Evolutionary conservation across 495 filamentous ascomycete genomes (phyloP), one percentile per base, ranked within the genome.

Genomic region (Xylaria castorea): DNA sequence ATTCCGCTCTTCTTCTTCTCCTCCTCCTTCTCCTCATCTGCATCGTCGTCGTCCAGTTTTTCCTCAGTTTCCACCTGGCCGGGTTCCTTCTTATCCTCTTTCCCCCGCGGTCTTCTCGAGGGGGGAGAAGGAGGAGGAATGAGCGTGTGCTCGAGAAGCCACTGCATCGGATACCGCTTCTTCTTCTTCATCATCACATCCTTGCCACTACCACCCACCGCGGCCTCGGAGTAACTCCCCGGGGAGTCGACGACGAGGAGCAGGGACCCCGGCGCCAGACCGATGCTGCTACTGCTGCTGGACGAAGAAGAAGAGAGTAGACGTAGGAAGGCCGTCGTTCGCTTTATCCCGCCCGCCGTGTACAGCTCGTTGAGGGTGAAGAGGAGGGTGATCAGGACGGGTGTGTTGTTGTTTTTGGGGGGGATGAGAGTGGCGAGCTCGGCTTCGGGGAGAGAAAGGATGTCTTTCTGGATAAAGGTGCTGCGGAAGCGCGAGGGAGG

Each of bases 281-380:
- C 66, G 8, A 87, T 80, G 32, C 18, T 8, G n/a, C n/a, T n/a
- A n/a, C n/a, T n/a, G n/a, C n/a, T n/a, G n/a, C n/a, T n/a, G n/a
- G n/a, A n/a, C n/a, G n/a, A n/a, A 18, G 58, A 7, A 0, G 58
- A 61, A 16, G 90, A 92, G 4, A 97, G 80, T 1, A 83, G 80
- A 1, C 94, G 85, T 0, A 99, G 84, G 73, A 98, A 90, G 0
- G 81, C 81, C 2, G 95, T 97, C 0, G 95, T 92, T 58, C 89
- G 87, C 5, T 89, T 83, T 67, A 94, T 85, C 3, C 93, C 94
- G 12, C 90, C 86, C 0, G 88, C 85, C 0, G 87, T 85, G 84
- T 97, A 98, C 5, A 99, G 91, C 81, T 99, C 96, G 80, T 98
- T 98, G n/a, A 98, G 88, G 0, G 95, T 97, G 86, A 98, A 98